phyloP scores from a whole-genome alignment of 116 monocot species.

The Trichopus zeylanicus region DNA sequence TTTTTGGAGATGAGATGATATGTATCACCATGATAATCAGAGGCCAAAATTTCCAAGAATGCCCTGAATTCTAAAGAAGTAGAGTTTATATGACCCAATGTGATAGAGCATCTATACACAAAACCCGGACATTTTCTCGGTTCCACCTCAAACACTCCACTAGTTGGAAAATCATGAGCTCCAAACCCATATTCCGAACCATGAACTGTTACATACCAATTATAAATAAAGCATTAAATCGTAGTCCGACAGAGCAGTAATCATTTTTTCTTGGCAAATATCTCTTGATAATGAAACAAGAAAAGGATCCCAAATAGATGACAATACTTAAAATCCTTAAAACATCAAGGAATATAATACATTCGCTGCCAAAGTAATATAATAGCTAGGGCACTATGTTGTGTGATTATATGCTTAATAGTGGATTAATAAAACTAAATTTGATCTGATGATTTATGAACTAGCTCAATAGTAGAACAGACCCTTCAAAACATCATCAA shows the following conservation, averaged over 20 bases:
- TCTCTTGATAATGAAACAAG: no score
- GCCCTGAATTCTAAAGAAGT: constrained; percentile 37
- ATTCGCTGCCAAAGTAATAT: no score
- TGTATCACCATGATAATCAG: constrained; percentile 83
- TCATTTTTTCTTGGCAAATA: neutral
- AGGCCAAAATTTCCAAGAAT: constrained; percentile 49
- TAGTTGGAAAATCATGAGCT: constrained; percentile 75
- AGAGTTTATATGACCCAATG: constrained; percentile 42
- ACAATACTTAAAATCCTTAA: no score
- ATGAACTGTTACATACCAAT: constrained; percentile 43
- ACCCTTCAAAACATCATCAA: no score
- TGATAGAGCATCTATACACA: constrained; percentile 62
- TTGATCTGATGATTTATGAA: no score
- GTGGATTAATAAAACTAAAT: no score
- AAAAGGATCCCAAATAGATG: no score
- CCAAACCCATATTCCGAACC: constrained; percentile 91
- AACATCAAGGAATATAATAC: no score
- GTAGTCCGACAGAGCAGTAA: neutral
- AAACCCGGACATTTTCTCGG: constrained; percentile 85
- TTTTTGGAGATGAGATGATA: constrained; percentile 90
- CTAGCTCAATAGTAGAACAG: no score
- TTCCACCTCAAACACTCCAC: constrained; percentile 94
- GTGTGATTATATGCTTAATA: no score
- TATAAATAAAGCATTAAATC: neutral
- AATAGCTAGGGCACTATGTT: no score